phyloP scores from a whole-genome alignment of 306 rosid species.

The Corylus heterophylla region DNA sequence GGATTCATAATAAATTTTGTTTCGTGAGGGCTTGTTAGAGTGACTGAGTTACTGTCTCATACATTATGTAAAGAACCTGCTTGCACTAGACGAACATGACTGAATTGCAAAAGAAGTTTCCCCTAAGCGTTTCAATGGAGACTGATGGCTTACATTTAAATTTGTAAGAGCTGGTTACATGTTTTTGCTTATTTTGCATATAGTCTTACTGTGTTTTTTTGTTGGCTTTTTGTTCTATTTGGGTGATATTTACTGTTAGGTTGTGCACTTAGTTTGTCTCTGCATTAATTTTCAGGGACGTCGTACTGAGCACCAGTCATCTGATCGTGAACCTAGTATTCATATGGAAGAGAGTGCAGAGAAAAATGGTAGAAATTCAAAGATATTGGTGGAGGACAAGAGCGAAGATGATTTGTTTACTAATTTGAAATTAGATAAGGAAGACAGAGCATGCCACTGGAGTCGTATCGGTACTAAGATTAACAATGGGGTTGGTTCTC shows the following conservation, averaged over 20 bases:
- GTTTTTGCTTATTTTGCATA: conserved; percentile 40
- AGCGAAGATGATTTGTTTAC: conserved; percentile 21
- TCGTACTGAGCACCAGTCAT: neutral
- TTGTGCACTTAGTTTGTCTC: conserved; percentile 24
- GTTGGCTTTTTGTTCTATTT: neutral
- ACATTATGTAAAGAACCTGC: conserved; percentile 77
- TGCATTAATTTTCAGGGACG: conserved; percentile 29
- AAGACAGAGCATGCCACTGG: conserved; percentile 14
- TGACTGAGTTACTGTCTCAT: conserved; percentile 70
- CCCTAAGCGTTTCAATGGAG: conserved; percentile 95
- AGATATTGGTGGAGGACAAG: conserved; percentile 22
- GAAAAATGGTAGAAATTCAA: conserved; percentile 25
- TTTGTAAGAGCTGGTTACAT: conserved; percentile 96
- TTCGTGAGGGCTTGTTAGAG: conserved; percentile 71
- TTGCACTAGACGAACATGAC: conserved; percentile 80
- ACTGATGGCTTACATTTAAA: conserved; percentile 85
- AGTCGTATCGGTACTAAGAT: conserved; percentile 15
- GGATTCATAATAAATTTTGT: conserved; percentile 46
- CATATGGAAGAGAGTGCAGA: conserved; percentile 17
- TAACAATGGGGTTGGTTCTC: conserved; percentile 36
- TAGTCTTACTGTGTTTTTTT: conserved; percentile 18
- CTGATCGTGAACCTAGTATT: conserved; percentile 8
- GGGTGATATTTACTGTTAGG: conserved; percentile 8
- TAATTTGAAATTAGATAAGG: conserved; percentile 34
- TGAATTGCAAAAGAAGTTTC: conserved; percentile 93